These are phyloP conservation scores for Jackrogersella minutella DNA, from an alignment of 495 filamentous ascomycete genomes.

Conservation along the genomic window DNA sequence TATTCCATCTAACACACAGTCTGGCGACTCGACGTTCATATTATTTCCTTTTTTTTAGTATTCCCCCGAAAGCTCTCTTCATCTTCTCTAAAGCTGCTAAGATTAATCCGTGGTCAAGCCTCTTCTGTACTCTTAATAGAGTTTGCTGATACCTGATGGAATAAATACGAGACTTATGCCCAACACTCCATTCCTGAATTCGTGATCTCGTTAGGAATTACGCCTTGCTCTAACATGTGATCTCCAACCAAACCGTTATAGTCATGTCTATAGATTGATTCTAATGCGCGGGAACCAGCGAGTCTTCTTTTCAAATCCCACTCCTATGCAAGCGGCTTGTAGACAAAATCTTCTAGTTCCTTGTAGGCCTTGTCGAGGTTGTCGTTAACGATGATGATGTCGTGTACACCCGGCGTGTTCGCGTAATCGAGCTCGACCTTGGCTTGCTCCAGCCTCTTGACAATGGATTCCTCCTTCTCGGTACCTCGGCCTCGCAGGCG, in stretches of 20 bases:
- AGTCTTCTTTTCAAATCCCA: background rate
- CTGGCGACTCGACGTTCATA: constrained; percentile 45
- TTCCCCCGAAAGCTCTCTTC: constrained; percentile 46
- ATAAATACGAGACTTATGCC: constrained; percentile 50
- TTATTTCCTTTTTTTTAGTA: constrained; percentile 52
- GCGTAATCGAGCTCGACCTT: constrained; percentile 83
- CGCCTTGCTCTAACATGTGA: constrained; percentile 8
- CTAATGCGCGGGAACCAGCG: constrained; percentile 2
- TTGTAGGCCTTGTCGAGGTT: constrained; percentile 83
- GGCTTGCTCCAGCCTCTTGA: constrained; percentile 79
- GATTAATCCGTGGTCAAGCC: constrained; percentile 50
- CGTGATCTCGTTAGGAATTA: constrained; percentile 12
- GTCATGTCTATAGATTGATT: background rate
- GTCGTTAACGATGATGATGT: constrained; percentile 89
- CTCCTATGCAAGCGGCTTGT: constrained; percentile 46
- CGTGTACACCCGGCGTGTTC: constrained; percentile 75
- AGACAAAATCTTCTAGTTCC: constrained; percentile 75
- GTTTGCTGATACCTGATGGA: constrained; percentile 57
- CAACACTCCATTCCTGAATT: constrained; percentile 15
- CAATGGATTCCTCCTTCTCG: constrained; percentile 79
- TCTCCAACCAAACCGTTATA: background rate
- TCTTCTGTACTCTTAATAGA: constrained; percentile 52
- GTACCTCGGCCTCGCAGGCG: constrained; percentile 84
- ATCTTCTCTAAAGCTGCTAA: constrained; percentile 44
- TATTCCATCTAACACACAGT: constrained; percentile 42